phyloP scores from a whole-genome alignment of 257 asterid species.

The Sherardia arvensis region DNA sequence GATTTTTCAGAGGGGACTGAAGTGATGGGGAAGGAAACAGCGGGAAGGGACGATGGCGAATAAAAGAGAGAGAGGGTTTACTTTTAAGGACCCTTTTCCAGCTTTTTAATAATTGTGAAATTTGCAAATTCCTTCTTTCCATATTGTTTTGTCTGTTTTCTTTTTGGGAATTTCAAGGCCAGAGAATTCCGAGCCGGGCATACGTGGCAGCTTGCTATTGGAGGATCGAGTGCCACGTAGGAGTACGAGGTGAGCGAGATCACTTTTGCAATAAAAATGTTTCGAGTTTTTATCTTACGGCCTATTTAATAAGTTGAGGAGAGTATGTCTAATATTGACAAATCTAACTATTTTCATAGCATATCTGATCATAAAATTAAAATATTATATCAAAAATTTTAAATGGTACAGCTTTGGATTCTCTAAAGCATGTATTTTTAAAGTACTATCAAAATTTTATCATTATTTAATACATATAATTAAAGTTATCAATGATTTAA shows the following conservation, averaged over 20 bases:
- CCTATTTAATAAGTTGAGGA: too few species aligned
- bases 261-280: too few species aligned
- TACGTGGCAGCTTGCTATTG: neutral
- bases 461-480: too few species aligned
- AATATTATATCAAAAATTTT: too few species aligned
- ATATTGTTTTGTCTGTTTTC: neutral
- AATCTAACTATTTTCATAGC: too few species aligned
- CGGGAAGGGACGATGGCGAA: slow-evolving; percentile 13
- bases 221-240: neutral
- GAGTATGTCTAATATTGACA: too few species aligned
- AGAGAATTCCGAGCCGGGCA: neutral
- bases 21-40: slow-evolving; percentile 17
- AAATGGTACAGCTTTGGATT: too few species aligned
- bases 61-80: slow-evolving; percentile 4
- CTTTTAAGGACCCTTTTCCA: neutral
- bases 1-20: neutral
- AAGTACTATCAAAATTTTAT: too few species aligned
- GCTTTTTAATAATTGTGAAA: neutral
- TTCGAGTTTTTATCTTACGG: too few species aligned
- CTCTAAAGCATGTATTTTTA: too few species aligned
- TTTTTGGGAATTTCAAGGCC: neutral
- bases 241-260: neutral
- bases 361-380: too few species aligned
- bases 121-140: neutral
- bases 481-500: too few species aligned